Evolutionary conservation across 2,329 filamentous ascomycete species (phyloP).

Genomic region (Colletotrichum lentis): DNA sequence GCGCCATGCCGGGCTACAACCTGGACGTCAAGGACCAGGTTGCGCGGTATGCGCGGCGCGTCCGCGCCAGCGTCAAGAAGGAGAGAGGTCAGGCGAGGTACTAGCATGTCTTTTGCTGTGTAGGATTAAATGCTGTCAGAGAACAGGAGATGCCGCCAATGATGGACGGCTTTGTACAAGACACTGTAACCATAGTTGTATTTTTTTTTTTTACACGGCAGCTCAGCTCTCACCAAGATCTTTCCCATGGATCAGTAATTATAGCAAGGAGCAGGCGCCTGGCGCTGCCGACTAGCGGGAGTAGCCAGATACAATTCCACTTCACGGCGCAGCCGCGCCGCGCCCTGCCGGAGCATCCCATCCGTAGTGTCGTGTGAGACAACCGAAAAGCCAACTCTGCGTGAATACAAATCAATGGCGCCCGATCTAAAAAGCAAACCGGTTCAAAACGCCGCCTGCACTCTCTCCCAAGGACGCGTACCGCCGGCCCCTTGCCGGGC

Average conservation of each 20-base stretch:
- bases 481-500: neutral
- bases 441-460: no score
- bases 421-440: no score
- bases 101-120: neutral
- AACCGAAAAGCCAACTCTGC: neutral
- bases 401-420: neutral
- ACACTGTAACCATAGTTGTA: constrained; percentile 14
- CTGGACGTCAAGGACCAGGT: constrained; percentile 34
- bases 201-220: neutral
- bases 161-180: constrained; percentile 3
- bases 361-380: neutral
- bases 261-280: neutral
- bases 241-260: neutral
- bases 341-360: neutral
- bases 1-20: constrained; percentile 37
- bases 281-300: neutral
- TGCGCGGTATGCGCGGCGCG: constrained; percentile 15
- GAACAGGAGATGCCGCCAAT: neutral
- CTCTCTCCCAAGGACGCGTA: neutral
- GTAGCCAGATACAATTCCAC: neutral
- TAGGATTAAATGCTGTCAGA: no score
- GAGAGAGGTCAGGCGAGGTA: neutral
- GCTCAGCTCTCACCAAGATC: neutral
- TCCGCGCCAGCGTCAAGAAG: constrained; percentile 12
- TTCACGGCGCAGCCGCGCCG: neutral